Base-by-base conservation (phyloP, 1,139 yeast species). In the Geotrichum fermentans region DNA sequence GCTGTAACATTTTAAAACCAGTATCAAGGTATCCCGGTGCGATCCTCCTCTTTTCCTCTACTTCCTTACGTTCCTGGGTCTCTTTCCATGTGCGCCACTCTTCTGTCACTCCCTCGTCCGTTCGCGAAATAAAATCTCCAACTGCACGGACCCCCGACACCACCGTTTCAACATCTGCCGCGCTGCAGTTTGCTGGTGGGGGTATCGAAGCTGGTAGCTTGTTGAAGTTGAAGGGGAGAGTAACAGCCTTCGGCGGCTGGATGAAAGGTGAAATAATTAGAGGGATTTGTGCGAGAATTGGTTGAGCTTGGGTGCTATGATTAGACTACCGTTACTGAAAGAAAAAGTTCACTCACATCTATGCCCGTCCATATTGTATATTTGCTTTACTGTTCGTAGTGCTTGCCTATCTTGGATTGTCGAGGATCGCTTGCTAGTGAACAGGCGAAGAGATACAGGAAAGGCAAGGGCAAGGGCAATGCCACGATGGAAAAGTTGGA, bases 221-320 rank as follows among this genome's bases (percentile, higher is more conserved):
- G 50, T 68, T 70, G 62, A 76, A 81, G 56, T 75, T 75, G 47
- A 73, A 65, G 36, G 80, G 77, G 35, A 81, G 67, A 2, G 79
- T 73, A 29, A 80, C 71, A 1, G 84, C 77, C 56, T 74, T 77
- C 3, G 86, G 84, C 0, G 82, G 79, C 51, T 73, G 75, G 56
- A 68, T 73, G 21, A 70, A 66, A 0, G 83, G 84, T 49, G 80
- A 78, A 42, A 76, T 71, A 13, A 79, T 73, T 40, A 81, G 68
- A 0, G 87, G 85, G 1, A 81, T 75, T 55, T 79, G 82, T 30
- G 74, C 69, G 21, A 80, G 67, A 13, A 74, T 54, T 0, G 77
- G 72, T 55, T 79, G 82, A 35, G 79, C 82, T 77, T n/a, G n/a
- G n/a, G n/a, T n/a, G n/a, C n/a, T n/a, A n/a, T n/a, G n/a, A n/a